Percentiles rank a stretch among this genome's conserved stretches.
Conservation (phyloP, 2,329 filamentous ascomycete species). For the Fusarium sulawesiense region DNA sequence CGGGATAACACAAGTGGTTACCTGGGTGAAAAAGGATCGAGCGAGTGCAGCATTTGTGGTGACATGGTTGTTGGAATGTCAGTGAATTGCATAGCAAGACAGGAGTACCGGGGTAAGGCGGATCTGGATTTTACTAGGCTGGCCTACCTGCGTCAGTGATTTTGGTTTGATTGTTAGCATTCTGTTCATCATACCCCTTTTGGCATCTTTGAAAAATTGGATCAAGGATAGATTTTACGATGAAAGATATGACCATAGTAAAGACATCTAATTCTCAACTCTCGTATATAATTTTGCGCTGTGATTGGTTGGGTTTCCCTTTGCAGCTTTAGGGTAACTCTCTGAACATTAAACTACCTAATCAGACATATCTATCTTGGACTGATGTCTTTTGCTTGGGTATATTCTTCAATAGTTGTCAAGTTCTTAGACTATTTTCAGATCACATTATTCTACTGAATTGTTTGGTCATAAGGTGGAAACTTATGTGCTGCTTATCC, state of each 20-base stretch:
- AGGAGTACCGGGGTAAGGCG: slow-evolving; percentile 45
- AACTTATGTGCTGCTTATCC: no score
- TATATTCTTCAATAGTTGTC: no score
- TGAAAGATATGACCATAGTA: slow-evolving; percentile 43
- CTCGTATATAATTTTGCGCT: neutral
- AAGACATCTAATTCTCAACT: slow-evolving; percentile 36
- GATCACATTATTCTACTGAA: no score
- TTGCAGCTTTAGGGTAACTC: slow-evolving; percentile 6
- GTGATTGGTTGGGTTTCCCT: neutral
- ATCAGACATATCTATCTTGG: no score
- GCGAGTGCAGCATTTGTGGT: slow-evolving; percentile 43
- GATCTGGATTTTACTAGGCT: slow-evolving; percentile 35
- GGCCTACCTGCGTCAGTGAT: slow-evolving; percentile 30
- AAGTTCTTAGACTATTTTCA: no score
- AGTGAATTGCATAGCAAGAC: slow-evolving; percentile 48
- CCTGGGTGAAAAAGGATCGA: slow-evolving; percentile 35
- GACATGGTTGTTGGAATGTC: slow-evolving; percentile 48
- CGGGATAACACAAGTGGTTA: slow-evolving; percentile 20
- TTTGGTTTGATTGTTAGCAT: slow-evolving; percentile 47
- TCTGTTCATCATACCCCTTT: slow-evolving; percentile 47
- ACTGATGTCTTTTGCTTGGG: no score
- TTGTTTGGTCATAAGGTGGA: no score
- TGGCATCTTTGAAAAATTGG: slow-evolving; percentile 45
- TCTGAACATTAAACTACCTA: no score
- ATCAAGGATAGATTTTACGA: slow-evolving; percentile 46